phyloP scores from a whole-genome alignment of 2,329 filamentous ascomycete species.

The Alternaria metachromatica region DNA sequence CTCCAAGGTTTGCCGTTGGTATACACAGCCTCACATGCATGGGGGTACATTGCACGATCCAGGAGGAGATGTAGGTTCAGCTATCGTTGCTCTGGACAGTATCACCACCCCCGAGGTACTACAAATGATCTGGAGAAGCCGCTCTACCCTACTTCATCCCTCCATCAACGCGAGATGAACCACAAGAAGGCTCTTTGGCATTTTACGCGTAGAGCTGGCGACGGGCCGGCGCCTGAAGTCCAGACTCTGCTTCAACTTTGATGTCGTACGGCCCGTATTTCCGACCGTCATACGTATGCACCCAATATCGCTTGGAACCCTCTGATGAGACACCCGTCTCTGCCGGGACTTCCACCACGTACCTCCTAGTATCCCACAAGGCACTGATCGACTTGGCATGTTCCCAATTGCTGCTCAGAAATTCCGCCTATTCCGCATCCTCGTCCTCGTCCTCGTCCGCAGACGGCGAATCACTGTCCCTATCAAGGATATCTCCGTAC shows the following conservation, averaged over 20 bases:
- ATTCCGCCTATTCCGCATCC: neutral
- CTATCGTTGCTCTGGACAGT: neutral
- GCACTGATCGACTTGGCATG: neutral
- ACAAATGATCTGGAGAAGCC: neutral
- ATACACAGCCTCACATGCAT: neutral
- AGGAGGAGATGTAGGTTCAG: neutral
- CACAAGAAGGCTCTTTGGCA: neutral
- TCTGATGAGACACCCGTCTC: neutral
- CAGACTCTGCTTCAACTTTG: neutral
- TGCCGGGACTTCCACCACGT: neutral
- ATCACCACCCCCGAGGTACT: neutral
- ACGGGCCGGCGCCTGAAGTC: too few relatives aligned
- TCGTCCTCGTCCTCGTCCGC: neutral
- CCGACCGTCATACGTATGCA: neutral
- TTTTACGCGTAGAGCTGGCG: neutral
- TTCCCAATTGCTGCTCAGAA: neutral
- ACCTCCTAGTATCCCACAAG: neutral
- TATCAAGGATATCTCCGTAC: neutral
- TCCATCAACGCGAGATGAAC: neutral
- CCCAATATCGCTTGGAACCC: neutral
- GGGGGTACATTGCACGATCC: neutral
- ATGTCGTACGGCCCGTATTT: neutral
- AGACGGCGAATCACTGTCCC: neutral
- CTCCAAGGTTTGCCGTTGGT: neutral
- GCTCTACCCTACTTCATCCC: neutral